phyloP scores from a whole-genome alignment of 2,329 filamentous ascomycete genomes.

The Tolypocladium pustulatum region DNA sequence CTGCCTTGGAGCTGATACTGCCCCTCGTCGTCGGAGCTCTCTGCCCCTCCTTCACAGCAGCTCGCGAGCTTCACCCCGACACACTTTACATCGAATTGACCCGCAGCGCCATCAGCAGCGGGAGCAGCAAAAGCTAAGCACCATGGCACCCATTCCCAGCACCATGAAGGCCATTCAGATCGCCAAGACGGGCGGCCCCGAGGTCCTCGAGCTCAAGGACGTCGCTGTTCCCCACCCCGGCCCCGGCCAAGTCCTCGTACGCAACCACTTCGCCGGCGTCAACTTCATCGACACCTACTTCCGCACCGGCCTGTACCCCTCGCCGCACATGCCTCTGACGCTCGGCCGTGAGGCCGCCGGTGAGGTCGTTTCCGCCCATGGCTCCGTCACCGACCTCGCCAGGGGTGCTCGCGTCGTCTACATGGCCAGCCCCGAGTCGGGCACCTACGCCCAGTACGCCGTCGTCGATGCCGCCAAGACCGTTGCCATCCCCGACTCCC shows the following conservation, averaged over 20 bases:
- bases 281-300: constrained; percentile 93
- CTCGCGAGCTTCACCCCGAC: neutral
- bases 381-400: constrained; percentile 40
- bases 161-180: constrained; percentile 59
- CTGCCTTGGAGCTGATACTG: neutral
- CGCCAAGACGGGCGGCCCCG: constrained; percentile 53
- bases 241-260: constrained; percentile 66
- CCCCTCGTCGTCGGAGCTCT: neutral
- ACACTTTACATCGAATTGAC: too few relatives aligned
- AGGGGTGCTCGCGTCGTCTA: constrained; percentile 64
- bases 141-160: constrained; percentile 63
- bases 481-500: constrained; percentile 50
- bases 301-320: constrained; percentile 70
- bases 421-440: constrained; percentile 31
- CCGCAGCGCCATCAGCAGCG: neutral
- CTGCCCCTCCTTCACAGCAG: neutral
- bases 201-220: constrained; percentile 64
- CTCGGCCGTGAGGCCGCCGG: constrained; percentile 75
- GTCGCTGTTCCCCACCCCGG: constrained; percentile 55
- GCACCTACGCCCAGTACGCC: constrained; percentile 47
- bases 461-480: constrained; percentile 41
- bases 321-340: constrained; percentile 56
- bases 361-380: constrained; percentile 51
- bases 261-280: constrained; percentile 69
- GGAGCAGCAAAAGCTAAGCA: neutral